These are phyloP conservation scores for Boletus vinaceobasis DNA, from an alignment of 768 basidiomycete genomes.

Conservation along the genomic window DNA sequence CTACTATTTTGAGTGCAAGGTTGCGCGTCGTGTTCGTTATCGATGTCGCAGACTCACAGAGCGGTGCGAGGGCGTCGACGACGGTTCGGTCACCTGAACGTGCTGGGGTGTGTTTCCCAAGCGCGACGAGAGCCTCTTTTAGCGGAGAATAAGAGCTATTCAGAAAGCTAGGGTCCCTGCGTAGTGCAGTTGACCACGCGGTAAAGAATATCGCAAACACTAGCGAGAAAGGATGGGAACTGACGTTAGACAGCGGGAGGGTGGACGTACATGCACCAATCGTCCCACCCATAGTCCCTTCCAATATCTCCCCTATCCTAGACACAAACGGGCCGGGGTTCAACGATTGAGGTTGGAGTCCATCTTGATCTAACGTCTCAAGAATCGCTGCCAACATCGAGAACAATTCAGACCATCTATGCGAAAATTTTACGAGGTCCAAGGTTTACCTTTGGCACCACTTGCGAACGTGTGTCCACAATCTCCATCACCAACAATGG, in stretches of 20 bases:
- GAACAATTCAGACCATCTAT: background rate
- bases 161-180: background rate
- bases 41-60: conserved; percentile 31
- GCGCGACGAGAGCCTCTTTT: conserved; percentile 26
- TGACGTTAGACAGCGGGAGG: conserved; percentile 3
- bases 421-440: background rate
- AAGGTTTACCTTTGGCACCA: conserved; percentile 38
- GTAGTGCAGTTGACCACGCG: conserved; percentile 29
- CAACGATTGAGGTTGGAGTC: conserved; percentile 16
- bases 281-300: conserved; percentile 53
- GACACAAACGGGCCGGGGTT: conserved; percentile 24
- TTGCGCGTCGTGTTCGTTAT: background rate
- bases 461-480: conserved; percentile 56
- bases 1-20: conserved; percentile 6
- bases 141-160: conserved; percentile 13
- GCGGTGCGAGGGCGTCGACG: conserved; percentile 50
- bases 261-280: conserved; percentile 46
- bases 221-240: conserved; percentile 9
- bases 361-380: conserved; percentile 27
- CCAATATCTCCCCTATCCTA: conserved; percentile 40
- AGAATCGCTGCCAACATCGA: conserved; percentile 28
- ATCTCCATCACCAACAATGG: conserved; percentile 61
- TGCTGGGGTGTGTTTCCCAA: conserved; percentile 46
- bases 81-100: conserved; percentile 54
- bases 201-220: conserved; percentile 47